Evolutionary conservation across 768 basidiomycete genomes (phyloP).

Genomic region (Clitopilus hobsonii): DNA sequence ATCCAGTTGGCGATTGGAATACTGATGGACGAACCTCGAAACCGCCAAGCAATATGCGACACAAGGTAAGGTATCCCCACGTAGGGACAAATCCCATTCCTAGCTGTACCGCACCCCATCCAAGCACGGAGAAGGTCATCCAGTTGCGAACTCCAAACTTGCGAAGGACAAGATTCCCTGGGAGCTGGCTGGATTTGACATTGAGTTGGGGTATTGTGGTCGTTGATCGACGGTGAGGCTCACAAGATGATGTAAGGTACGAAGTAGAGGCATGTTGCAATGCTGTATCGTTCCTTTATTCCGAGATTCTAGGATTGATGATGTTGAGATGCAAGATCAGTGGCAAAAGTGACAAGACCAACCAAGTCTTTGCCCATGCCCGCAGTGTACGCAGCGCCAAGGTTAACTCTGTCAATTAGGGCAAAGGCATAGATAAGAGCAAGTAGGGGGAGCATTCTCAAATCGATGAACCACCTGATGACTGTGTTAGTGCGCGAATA

Average conservation of each 20-base stretch:
- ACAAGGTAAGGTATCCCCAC: constrained; percentile 35
- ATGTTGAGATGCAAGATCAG: too few species aligned
- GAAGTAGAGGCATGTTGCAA: constrained; percentile 38
- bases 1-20: background rate
- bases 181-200: constrained; percentile 32
- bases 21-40: constrained; percentile 33
- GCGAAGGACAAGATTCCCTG: constrained; percentile 38
- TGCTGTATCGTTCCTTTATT: constrained; percentile 32
- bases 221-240: too few species aligned
- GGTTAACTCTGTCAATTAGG: constrained; percentile 39
- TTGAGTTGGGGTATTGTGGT: too few species aligned
- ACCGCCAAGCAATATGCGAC: constrained; percentile 38
- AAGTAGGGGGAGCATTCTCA: constrained; percentile 37
- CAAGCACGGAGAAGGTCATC: constrained; percentile 34
- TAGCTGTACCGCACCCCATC: constrained; percentile 40
- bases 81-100: constrained; percentile 40
- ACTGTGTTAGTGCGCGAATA: background rate
- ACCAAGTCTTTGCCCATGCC: constrained; percentile 39
- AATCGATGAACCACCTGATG: constrained; percentile 35
- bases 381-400: constrained; percentile 37
- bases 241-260: constrained; percentile 41
- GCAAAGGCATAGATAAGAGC: constrained; percentile 36
- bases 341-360: background rate
- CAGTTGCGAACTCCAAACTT: constrained; percentile 40
- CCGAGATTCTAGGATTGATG: constrained; percentile 26